phyloP scores from a whole-genome alignment of 1,284 basidiomycete species.

The Kalmanozyma brasiliensis region DNA sequence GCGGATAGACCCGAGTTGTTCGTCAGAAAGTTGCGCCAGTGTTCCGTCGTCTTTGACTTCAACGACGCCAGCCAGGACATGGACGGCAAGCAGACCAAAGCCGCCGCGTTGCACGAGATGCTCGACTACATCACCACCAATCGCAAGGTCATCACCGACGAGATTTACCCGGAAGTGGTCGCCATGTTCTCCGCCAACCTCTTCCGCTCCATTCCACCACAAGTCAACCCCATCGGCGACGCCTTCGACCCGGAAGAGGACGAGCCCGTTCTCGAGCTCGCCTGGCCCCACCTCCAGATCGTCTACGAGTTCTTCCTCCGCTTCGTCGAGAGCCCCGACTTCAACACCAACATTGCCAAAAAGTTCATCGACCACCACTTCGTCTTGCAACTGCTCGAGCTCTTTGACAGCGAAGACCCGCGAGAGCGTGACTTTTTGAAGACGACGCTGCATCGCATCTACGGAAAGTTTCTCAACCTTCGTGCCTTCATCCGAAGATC shows the following conservation, averaged over 20 bases:
- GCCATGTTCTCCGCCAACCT: constrained; percentile 91
- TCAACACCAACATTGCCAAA: constrained; percentile 98
- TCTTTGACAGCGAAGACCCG: constrained; percentile 99
- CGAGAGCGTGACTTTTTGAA: constrained; percentile 99
- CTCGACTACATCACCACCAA: constrained; percentile 98
- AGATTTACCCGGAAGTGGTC: constrained; percentile 98
- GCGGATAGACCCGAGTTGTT: constrained; percentile 91
- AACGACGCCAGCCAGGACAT: constrained; percentile 96
- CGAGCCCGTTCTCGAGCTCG: constrained; percentile 96
- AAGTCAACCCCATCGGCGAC: constrained; percentile 96
- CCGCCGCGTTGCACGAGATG: constrained; percentile 97
- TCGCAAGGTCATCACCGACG: constrained; percentile 94
- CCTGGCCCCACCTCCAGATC: constrained; percentile 99
- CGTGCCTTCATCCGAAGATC: constrained; percentile 98
- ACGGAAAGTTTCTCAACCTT: constrained; percentile 98
- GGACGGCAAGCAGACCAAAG: constrained; percentile 98
- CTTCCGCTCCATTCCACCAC: constrained; percentile 99
- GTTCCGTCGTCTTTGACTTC: constrained; percentile 97
- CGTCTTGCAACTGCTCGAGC: constrained; percentile 90
- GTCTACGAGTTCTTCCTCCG: constrained; percentile 99
- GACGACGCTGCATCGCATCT: constrained; percentile 98
- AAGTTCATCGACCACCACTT: constrained; percentile 97
- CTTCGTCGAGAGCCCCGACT: constrained; percentile 96
- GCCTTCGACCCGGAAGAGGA: constrained; percentile 99
- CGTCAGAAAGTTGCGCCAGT: constrained; percentile 93